phyloP scores from a whole-genome alignment of 352 stramenopile species.

The Phytophthora pini region DNA sequence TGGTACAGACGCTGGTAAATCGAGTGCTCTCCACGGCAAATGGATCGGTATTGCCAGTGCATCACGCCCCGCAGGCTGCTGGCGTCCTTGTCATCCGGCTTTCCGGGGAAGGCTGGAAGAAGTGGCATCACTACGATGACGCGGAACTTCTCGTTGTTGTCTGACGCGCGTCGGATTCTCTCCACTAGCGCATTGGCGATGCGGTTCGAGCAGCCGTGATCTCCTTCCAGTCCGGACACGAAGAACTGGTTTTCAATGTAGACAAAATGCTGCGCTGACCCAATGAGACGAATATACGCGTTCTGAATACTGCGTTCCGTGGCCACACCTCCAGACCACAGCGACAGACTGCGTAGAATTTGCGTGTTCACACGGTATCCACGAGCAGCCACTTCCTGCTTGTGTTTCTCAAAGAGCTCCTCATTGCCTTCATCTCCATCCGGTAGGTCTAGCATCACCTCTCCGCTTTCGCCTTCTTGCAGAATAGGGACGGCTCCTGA shows the following conservation, averaged over 20 bases:
- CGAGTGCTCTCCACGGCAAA: constrained; percentile 81
- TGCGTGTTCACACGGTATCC: constrained; percentile 67
- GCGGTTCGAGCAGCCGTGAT: constrained; percentile 79
- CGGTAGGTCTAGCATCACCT: constrained; percentile 27
- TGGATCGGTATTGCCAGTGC: constrained; percentile 90
- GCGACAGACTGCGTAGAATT: constrained; percentile 81
- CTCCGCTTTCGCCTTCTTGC: constrained; percentile 21
- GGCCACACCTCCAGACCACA: constrained; percentile 79
- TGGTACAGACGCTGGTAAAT: constrained; percentile 85
- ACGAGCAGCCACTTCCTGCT: constrained; percentile 34
- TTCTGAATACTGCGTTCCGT: constrained; percentile 92
- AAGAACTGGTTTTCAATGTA: constrained; percentile 96
- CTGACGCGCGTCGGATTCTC: constrained; percentile 72
- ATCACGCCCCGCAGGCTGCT: constrained; percentile 87
- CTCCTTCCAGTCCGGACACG: constrained; percentile 85
- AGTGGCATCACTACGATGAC: constrained; percentile 89
- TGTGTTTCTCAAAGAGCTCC: constrained; percentile 42
- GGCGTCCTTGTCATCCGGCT: constrained; percentile 80
- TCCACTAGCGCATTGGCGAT: constrained; percentile 85
- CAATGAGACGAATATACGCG: constrained; percentile 90
- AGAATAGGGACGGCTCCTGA: constrained; percentile 31
- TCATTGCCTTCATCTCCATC: constrained; percentile 37
- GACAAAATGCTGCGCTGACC: constrained; percentile 86
- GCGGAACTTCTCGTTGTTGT: constrained; percentile 86
- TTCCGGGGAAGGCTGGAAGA: constrained; percentile 82